A percentile compares a stretch with the other conserved stretches of the same genome.
Evolutionary conservation across 352 stramenopile genomes (phyloP).

Genomic region (Phytophthora ohioensis): DNA sequence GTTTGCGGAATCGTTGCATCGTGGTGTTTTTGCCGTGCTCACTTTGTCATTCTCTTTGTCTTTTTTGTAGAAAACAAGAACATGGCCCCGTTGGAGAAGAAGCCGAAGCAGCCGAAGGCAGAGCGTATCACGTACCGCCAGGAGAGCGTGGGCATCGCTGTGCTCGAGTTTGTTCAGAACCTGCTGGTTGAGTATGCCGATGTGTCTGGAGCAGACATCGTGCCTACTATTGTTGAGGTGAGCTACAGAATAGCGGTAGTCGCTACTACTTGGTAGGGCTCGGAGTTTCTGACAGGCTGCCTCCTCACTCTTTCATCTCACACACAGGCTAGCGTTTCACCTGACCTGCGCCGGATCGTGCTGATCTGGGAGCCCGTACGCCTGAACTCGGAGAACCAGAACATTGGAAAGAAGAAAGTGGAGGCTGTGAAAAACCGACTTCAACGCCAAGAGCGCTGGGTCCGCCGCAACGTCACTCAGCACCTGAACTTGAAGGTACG

Average conservation of each 20-base stretch:
- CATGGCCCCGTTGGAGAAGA: slow-evolving; percentile 73
- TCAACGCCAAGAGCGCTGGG: slow-evolving; percentile 68
- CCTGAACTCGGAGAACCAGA: slow-evolving; percentile 74
- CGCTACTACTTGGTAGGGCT: background rate
- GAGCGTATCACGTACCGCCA: slow-evolving; percentile 80
- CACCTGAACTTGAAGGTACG: slow-evolving; percentile 85
- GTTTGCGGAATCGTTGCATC: background rate
- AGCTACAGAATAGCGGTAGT: background rate
- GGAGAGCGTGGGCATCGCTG: slow-evolving; percentile 71
- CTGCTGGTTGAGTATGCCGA: slow-evolving; percentile 74
- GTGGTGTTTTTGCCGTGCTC: slow-evolving; percentile 1
- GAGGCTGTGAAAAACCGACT: slow-evolving; percentile 71
- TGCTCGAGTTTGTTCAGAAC: slow-evolving; percentile 76
- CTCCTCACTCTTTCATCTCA: slow-evolving; percentile 1
- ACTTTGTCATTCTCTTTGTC: background rate
- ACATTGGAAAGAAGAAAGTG: slow-evolving; percentile 80
- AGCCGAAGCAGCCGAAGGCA: slow-evolving; percentile 64
- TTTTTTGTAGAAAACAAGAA: slow-evolving; percentile 73
- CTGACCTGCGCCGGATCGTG: slow-evolving; percentile 71
- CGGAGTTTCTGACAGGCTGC: slow-evolving; percentile 1
- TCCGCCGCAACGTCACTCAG: slow-evolving; percentile 74
- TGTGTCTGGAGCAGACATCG: slow-evolving; percentile 61
- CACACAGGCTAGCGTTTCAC: slow-evolving; percentile 69
- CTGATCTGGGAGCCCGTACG: slow-evolving; percentile 80
- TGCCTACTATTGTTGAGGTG: slow-evolving; percentile 79